phyloP scores from a whole-genome alignment of 2,329 filamentous ascomycete species.

The Biscogniauxia mediterranea region DNA sequence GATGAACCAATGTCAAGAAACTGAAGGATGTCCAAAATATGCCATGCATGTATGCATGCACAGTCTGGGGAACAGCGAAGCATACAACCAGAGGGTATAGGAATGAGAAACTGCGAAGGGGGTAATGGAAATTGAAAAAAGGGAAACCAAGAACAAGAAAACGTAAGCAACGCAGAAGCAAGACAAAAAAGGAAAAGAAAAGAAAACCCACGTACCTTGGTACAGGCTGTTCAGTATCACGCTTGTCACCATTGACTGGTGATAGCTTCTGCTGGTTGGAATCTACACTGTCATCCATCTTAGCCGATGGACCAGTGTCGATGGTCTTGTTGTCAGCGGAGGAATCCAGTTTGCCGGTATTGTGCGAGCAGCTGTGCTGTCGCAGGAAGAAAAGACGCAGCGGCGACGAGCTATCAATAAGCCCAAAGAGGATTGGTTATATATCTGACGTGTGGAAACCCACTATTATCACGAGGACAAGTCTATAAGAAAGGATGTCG shows the following conservation, averaged over 20 bases:
- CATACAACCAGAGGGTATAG: not conserved
- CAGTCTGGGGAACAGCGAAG: not conserved
- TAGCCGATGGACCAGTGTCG: not conserved
- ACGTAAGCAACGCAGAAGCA: not conserved
- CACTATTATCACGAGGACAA: not conserved
- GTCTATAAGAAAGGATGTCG: not conserved
- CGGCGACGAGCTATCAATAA: too few relatives aligned
- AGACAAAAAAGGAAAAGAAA: not conserved
- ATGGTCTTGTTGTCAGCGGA: not conserved
- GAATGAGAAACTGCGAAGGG: not conserved
- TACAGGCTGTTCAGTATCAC: slow-evolving; percentile 5
- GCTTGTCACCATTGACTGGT: slow-evolving; percentile 13
- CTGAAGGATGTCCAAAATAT: not conserved
- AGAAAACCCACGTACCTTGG: slow-evolving; percentile 12
- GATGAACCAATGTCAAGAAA: not conserved
- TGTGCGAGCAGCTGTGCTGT: not conserved
- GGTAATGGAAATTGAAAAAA: not conserved
- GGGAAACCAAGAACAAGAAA: not conserved
- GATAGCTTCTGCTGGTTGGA: slow-evolving; percentile 9
- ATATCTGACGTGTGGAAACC: too few relatives aligned
- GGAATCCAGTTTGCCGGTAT: not conserved
- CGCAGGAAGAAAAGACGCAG: not conserved
- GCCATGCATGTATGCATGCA: not conserved
- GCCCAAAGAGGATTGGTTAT: too few relatives aligned
- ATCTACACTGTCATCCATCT: slow-evolving; percentile 13